Evolutionary conservation across 2,329 filamentous ascomycete genomes (phyloP).

Genomic region (Pseudocercospora pini-densiflorae): DNA sequence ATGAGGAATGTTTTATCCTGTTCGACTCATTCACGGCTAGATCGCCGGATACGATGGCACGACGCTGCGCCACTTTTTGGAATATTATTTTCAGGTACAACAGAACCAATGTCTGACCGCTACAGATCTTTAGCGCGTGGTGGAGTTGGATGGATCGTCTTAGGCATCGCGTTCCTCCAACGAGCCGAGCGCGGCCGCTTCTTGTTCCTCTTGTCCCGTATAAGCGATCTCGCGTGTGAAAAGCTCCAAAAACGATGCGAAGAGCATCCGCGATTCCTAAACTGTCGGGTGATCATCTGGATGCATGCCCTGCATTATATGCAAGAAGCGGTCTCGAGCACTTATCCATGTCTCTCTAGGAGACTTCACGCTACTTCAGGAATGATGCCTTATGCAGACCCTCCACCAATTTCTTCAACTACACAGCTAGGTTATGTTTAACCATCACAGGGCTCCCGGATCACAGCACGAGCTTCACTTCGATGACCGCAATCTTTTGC

Average conservation of each 20-base stretch:
- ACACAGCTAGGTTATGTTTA: background rate
- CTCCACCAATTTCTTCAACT: background rate
- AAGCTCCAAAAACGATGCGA: background rate
- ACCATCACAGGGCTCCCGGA: background rate
- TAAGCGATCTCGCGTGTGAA: background rate
- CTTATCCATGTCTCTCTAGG: constrained; percentile 2
- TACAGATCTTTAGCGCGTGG: background rate
- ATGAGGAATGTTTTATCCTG: background rate
- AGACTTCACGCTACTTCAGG: constrained; percentile 8
- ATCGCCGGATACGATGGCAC: background rate
- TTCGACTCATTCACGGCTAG: background rate
- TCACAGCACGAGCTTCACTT: background rate
- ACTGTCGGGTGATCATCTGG: background rate
- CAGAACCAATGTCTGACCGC: background rate
- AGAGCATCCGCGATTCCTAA: background rate
- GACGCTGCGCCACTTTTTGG: background rate
- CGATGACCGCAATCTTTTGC: background rate
- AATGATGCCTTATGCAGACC: background rate
- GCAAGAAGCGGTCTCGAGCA: background rate
- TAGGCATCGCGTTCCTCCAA: background rate
- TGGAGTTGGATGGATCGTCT: constrained; percentile 1
- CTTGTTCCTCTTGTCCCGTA: background rate
- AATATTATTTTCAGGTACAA: constrained; percentile 5
- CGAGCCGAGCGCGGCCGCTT: background rate
- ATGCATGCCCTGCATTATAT: background rate